phyloP scores from a whole-genome alignment of 1,284 basidiomycete species.

The Sanguinoderma infundibulare region DNA sequence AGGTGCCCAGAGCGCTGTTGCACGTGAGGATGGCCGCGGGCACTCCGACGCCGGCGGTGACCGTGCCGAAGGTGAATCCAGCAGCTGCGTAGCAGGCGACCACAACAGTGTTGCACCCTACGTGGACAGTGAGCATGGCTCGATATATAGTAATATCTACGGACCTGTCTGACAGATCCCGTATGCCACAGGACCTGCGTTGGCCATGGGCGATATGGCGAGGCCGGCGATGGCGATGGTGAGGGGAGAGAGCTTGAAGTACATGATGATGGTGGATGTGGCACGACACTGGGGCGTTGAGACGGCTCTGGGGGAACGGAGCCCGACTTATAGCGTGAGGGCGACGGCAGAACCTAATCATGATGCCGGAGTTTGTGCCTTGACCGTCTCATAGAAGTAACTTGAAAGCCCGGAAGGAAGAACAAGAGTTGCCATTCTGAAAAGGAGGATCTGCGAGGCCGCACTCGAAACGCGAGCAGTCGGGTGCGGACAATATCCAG shows the following conservation, averaged over 20 bases:
- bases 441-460: too few relatives aligned
- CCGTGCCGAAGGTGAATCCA: constrained; percentile 54
- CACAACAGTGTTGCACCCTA: constrained; percentile 57
- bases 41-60: constrained; percentile 44
- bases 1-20: constrained; percentile 52
- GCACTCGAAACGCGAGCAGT: not conserved
- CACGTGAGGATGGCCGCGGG: constrained; percentile 54
- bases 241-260: constrained; percentile 2
- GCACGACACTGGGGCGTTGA: too few relatives aligned
- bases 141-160: constrained; percentile 5
- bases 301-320: too few relatives aligned
- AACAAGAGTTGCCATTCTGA: too few relatives aligned
- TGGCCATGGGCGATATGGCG: not conserved
- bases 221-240: not conserved
- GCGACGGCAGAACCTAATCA: too few relatives aligned
- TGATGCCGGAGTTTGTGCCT: too few relatives aligned
- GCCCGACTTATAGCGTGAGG: too few relatives aligned
- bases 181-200: constrained; percentile 48
- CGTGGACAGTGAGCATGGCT: not conserved
- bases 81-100: constrained; percentile 60
- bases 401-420: too few relatives aligned
- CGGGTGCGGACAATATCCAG: not conserved
- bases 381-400: too few relatives aligned
- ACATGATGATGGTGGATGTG: not conserved
- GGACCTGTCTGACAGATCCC: constrained; percentile 53